Percentiles rank a stretch among this genome's conserved stretches.
Conservation (phyloP, 768 basidiomycete species). For the Glaciozyma antarctica region DNA sequence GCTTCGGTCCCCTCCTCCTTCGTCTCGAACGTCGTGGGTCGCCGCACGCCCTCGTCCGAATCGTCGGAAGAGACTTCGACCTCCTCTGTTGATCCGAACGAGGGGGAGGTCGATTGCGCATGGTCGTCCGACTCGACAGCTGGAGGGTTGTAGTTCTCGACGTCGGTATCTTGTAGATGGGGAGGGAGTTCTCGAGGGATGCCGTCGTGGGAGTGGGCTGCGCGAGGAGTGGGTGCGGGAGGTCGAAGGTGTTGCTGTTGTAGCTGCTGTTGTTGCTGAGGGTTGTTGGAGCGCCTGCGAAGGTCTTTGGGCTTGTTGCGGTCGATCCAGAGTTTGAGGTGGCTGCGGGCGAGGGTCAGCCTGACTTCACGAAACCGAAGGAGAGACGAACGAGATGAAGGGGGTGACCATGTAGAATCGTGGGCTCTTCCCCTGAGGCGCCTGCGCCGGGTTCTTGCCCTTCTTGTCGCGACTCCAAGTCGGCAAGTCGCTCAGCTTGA, state of each 20-base stretch:
- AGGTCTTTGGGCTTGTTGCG: conserved; percentile 28
- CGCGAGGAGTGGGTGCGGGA: neutral
- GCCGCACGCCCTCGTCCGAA: neutral
- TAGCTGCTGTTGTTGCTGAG: neutral
- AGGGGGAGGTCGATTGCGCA: neutral
- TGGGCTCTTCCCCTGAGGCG: conserved; percentile 44
- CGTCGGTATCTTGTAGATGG: neutral
- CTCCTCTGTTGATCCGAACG: conserved; percentile 18
- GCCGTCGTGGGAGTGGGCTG: conserved; percentile 2
- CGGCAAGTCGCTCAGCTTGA: conserved; percentile 74
- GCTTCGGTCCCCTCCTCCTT: conserved; percentile 27
- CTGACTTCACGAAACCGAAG: neutral
- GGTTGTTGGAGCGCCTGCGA: neutral
- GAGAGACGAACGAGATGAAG: conserved; percentile 54
- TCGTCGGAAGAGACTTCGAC: conserved; percentile 16
- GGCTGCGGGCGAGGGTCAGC: conserved; percentile 7
- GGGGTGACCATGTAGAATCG: conserved; percentile 94
- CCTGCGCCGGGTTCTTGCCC: conserved; percentile 36
- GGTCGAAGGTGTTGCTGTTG: neutral
- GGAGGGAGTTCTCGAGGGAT: neutral
- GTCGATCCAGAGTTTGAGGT: conserved; percentile 35
- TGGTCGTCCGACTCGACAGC: neutral
- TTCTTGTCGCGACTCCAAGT: conserved; percentile 58
- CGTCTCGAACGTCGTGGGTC: conserved; percentile 8
- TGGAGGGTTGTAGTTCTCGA: neutral